These are phyloP conservation scores for Volvox africanus DNA, from an alignment of 139 green algal species.

Conservation along the genomic window DNA sequence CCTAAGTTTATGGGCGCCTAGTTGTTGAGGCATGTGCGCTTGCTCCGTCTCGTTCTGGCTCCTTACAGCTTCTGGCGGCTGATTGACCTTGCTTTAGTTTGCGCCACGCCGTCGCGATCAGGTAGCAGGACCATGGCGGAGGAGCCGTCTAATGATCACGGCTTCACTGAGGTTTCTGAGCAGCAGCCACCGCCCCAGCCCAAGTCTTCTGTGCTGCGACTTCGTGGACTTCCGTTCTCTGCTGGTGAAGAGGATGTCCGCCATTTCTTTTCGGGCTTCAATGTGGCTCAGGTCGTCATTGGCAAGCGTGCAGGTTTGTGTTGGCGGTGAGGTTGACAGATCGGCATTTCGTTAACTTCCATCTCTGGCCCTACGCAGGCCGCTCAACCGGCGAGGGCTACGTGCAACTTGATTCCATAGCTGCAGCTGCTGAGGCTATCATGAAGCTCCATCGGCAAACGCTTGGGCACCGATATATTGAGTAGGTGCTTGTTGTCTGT, in stretches of 20 bases:
- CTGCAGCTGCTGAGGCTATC: constrained; percentile 69
- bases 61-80: constrained; percentile 1
- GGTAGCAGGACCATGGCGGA: constrained; percentile 30
- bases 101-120: neutral
- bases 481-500: constrained; percentile 65
- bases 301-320: constrained; percentile 39
- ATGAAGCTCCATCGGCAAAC: constrained; percentile 75
- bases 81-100: neutral
- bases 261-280: constrained; percentile 70
- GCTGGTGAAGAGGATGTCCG: constrained; percentile 65
- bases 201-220: constrained; percentile 51
- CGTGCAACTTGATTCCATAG: constrained; percentile 62
- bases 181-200: neutral
- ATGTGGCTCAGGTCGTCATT: constrained; percentile 48
- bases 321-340: neutral
- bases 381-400: constrained; percentile 52
- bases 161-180: constrained; percentile 20
- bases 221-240: constrained; percentile 68
- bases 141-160: neutral
- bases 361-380: neutral
- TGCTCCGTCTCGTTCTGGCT: neutral
- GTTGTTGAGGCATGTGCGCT: too few species aligned
- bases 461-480: constrained; percentile 89
- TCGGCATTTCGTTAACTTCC: neutral
- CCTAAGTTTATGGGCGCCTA: too few species aligned